Base-by-base conservation (phyloP, 805 yeast species). In the Cyberlindnera nakhonratchasimensis region DNA sequence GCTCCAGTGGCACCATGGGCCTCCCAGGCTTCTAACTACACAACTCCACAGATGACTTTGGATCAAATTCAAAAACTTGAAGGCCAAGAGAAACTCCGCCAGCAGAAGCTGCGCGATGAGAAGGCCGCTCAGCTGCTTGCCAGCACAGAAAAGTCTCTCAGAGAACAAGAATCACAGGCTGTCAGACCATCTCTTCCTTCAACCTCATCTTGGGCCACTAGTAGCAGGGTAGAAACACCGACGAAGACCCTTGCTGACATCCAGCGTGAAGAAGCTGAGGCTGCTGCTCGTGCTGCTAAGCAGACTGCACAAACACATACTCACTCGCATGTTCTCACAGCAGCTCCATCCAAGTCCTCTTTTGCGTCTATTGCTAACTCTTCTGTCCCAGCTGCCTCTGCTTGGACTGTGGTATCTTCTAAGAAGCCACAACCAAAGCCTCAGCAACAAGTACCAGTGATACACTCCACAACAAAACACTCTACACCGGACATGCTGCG, bases 221-320 rank as follows among this genome's bases (percentile, higher is more conserved):
- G 54, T 17, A 49, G 55, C 18, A 37, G 58, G 6, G 35, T 37
- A 11, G 40, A 38, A 10, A 21, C 59, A 2, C 73, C 76, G 24
- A 61, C 63, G 25, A 75, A 74, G 57, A 70, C 83, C 0, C 65
- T 80, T 41, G 79, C 77, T 11, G 85, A 80, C 42, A 79, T 80
- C 46, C 83, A 79, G 55, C 71, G 63, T 45, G 86, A 80, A 60
- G 82, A 79, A 58, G 74, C 62, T 6, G 63, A 60, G 26, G 65
- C 65, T 21, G 57, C 62, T 23, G 58, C 49, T 19, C 55, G 61
- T 38, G 37, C 64, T 20, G 45, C 39, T 22, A 37, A 37, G 26
- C 41, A 23, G 22, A 14, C 24, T 3, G 25, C 40, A 3, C 44
- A 40, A 19, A 61, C 54, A 13, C 36, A 46, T 28, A 39, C 48